Conservation (phyloP, 1,139 yeast genomes). For the Petasospora fabianii region DNA sequence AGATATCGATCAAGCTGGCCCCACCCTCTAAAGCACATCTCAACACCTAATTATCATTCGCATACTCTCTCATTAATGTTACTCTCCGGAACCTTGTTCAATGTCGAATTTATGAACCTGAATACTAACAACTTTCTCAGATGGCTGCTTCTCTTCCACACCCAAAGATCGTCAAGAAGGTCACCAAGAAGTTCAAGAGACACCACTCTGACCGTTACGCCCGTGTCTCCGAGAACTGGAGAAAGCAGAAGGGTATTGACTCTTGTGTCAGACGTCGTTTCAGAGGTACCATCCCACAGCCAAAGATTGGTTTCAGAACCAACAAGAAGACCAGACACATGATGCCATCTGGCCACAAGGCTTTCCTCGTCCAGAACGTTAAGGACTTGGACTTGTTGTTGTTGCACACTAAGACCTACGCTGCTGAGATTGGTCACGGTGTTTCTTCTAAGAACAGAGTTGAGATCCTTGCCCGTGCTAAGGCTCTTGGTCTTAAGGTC, state of each 20-base stretch:
- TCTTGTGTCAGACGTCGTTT: conserved; percentile 99
- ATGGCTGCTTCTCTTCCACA: conserved; percentile 98
- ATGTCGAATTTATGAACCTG: conserved; percentile 1
- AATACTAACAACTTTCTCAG: conserved; percentile 16
- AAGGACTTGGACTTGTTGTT: conserved; percentile 93
- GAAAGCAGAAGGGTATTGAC: conserved; percentile 99
- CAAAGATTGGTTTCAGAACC: conserved; percentile 99
- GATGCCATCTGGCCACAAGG: conserved; percentile 98
- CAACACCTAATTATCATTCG: background rate
- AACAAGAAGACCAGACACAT: conserved; percentile 97
- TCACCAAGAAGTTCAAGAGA: conserved; percentile 98
- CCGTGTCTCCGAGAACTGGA: conserved; percentile 99
- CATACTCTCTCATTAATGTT: background rate
- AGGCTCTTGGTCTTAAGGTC: conserved; percentile 97
- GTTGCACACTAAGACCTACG: conserved; percentile 97
- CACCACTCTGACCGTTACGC: conserved; percentile 99
- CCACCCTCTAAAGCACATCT: background rate
- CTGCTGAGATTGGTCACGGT: conserved; percentile 99
- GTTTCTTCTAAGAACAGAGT: conserved; percentile 98
- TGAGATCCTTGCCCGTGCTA: conserved; percentile 93
- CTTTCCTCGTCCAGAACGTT: conserved; percentile 87
- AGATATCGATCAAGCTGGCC: no score
- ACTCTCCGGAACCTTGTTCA: background rate
- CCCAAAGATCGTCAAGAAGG: conserved; percentile 99
- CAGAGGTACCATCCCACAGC: conserved; percentile 99